Base-by-base conservation (phyloP, 2,329 filamentous ascomycete species). In the Botryotinia narcissicola region DNA sequence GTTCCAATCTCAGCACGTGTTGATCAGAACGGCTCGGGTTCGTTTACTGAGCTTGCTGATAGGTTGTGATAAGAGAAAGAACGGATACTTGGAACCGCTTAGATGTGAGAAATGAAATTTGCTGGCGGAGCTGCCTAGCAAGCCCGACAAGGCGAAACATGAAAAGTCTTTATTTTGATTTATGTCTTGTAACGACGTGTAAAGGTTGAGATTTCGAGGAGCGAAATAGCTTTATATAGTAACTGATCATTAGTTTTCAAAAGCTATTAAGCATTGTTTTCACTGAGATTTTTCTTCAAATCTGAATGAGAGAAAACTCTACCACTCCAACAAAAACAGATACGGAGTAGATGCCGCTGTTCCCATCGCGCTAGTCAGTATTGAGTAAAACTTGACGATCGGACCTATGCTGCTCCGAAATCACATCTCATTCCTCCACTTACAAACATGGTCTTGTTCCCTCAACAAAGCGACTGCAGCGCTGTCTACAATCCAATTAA, bases 341-440 rank as follows among this genome's bases (percentile, higher is more conserved):
- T 22, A 32, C 29, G 29, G 51, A 57, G 51, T 57, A 42, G n/a
- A 46, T 46, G 46, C 32, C 64, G 46, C 35, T 51, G 29, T 54
- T 48, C 29, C 25, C 35, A 67, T 29, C 9, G 14, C 32, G 46
- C 64, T 67, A 67, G 46, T 54, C n/a, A 32, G 29, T 10, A 66
- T 29, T 37, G 35, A 46, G 44, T 14, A 66, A n/a, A 32, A 35
- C 46, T 48, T 67, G 46, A 67, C 44, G 42, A 67, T 35, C 44
- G 22, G 32, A 32, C 32, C 25, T 22, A n/a, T n/a, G 18, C 32
- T 67, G 25, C 64, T 54, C 64, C 64, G 64, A 54, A 67, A 22
- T 40, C 22, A 46, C 44, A 54, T 25, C 32, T n/a, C 46, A 67
- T 54, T 54, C 64, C 64, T 67, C 64, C 46, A 67, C 46, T 40